phyloP scores from a whole-genome alignment of 768 basidiomycete species.

The Lepiota brunneoincarnata region DNA sequence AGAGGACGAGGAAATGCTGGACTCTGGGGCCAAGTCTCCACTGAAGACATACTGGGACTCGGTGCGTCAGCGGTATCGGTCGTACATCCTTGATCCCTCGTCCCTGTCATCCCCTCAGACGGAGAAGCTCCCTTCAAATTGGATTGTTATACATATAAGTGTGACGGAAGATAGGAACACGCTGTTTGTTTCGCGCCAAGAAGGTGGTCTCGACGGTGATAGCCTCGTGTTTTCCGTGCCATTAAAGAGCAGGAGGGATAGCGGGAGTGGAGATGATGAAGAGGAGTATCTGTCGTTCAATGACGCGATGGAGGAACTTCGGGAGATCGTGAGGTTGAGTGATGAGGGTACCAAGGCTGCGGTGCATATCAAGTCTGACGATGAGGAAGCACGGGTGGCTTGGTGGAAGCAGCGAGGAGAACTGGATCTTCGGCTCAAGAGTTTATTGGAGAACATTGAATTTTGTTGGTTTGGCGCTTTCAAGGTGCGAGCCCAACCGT shows the following conservation, averaged over 20 bases:
- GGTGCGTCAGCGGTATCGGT: constrained; percentile 53
- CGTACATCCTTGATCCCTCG: constrained; percentile 37
- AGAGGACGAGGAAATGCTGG: constrained; percentile 23
- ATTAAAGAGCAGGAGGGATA: constrained; percentile 77
- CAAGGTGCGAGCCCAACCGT: constrained; percentile 58
- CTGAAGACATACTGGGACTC: constrained; percentile 61
- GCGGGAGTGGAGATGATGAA: constrained; percentile 63
- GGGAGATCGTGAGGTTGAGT: constrained; percentile 76
- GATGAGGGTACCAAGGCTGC: constrained; percentile 76
- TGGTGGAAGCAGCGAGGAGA: constrained; percentile 87
- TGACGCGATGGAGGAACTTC: constrained; percentile 68
- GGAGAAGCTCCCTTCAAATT: constrained; percentile 61
- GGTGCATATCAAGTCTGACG: constrained; percentile 64
- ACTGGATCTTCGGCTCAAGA: constrained; percentile 75
- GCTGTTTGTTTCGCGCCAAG: constrained; percentile 80
- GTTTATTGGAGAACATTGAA: constrained; percentile 81
- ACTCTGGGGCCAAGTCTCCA: constrained; percentile 19
- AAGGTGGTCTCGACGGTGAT: constrained; percentile 39
- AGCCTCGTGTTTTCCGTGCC: constrained; percentile 90
- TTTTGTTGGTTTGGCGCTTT: constrained; percentile 97
- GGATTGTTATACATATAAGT: constrained; percentile 83
- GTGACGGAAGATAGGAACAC: constrained; percentile 82
- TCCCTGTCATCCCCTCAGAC: constrained; percentile 39
- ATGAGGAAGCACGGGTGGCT: constrained; percentile 56
- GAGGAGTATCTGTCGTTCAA: constrained; percentile 73